A percentile compares a stretch with the other conserved stretches of the same genome.
phyloP scores from a whole-genome alignment of 306 rosid species.

The Begonia fuchsioides region DNA sequence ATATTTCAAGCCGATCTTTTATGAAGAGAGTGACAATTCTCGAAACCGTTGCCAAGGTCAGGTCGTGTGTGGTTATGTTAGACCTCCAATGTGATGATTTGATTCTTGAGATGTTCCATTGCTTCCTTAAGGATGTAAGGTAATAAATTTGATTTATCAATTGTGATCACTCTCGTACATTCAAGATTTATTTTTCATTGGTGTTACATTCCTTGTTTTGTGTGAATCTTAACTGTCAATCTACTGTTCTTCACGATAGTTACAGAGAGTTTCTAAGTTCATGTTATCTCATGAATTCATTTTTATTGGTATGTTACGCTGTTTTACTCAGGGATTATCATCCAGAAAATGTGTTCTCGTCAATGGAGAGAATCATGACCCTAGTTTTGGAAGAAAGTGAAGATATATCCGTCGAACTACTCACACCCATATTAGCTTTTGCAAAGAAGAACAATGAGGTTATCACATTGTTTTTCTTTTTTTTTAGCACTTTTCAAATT shows the following conservation, averaged over 20 bases:
- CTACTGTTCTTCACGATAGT: no score
- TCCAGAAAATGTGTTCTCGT: conserved; percentile 42
- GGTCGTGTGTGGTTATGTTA: conserved; percentile 80
- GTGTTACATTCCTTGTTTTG: no score
- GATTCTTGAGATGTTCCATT: conserved; percentile 70
- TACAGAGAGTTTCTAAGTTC: not conserved
- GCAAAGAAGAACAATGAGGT: conserved; percentile 53
- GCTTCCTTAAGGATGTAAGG: conserved; percentile 63
- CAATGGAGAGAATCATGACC: conserved; percentile 72
- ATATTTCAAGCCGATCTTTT: conserved; percentile 46
- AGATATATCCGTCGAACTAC: conserved; percentile 47
- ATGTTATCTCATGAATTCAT: not conserved
- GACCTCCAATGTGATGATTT: conserved; percentile 74
- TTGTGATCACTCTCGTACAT: no score
- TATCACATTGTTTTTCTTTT: conserved; percentile 5
- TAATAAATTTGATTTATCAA: conserved; percentile 7
- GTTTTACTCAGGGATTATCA: conserved; percentile 38
- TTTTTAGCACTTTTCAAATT: not conserved
- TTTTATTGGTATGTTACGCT: not conserved
- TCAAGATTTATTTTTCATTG: not conserved
- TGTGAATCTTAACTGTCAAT: no score
- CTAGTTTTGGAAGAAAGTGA: conserved; percentile 87
- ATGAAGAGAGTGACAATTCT: conserved; percentile 49
- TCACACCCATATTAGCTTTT: conserved; percentile 40
- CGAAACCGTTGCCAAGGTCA: conserved; percentile 72